Base-by-base conservation (phyloP, 805 yeast genomes). In the Scheffersomyces ergatensis region DNA sequence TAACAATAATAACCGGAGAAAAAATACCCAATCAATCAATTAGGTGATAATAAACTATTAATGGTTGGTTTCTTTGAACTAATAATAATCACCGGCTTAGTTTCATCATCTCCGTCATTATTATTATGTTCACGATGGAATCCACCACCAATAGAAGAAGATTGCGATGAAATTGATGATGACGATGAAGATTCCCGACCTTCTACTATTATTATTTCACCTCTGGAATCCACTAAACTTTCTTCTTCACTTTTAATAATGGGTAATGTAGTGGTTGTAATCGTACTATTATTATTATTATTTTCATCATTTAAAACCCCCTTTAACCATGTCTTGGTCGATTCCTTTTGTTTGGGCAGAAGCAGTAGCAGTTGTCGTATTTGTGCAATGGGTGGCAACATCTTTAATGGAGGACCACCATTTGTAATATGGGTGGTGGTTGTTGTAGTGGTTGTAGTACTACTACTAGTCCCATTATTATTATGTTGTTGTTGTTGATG, bases 21-120 rank as follows among this genome's bases (percentile, higher is more conserved):
- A 21, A 21, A 21, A 21, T 21, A 21, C 9, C 9, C 24, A 21
- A 21, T 21, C n/a, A n/a, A n/a, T 21, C 9, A 43, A 30, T 48
- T 45, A 8, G 65, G 66, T 4, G 66, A 60, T 36, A 64, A 45
- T 35, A 64, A 49, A 45, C 56, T 58, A 37, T 58, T 52, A 21
- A 64, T 62, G 3, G 65, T 57, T 11, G 66, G 65, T 36, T 57
- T 62, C 37, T 59, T 62, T 26, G 49, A 44, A 15, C n/a, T n/a
- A n/a, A n/a, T n/a, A n/a, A n/a, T n/a, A n/a, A n/a, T n/a, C n/a
- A 40, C 27, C 21, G 37, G 27, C 13, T 20, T 34, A 13, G 31
- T 32, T 5, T 25, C 33, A 14, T 31, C 34, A 11, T 36, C 33
- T 18, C 11, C 24, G 24, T 17, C 4, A 12, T 23, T 15, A 12